These are phyloP conservation scores for Aegilops sharonensis DNA, from an alignment of 176 grass and related monocot genomes.

Conservation along the genomic window DNA sequence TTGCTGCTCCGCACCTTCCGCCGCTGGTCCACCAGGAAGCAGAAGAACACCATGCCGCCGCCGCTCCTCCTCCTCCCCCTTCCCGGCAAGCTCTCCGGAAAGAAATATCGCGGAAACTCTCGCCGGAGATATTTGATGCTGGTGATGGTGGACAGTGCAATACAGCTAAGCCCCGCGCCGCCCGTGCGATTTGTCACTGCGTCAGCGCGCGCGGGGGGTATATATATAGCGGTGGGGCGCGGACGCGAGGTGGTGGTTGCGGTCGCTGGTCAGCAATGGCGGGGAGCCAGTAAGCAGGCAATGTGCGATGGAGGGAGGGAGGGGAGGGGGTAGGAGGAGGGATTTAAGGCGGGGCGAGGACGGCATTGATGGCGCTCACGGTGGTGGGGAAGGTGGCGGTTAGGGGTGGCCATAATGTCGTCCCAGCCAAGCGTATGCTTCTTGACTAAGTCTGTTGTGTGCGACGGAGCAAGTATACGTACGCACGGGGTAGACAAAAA, in stretches of 20 bases:
- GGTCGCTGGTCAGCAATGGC: neutral
- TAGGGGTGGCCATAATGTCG: constrained; percentile 35
- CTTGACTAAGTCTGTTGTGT: constrained; percentile 8
- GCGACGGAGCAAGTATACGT: neutral
- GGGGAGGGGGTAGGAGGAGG: neutral
- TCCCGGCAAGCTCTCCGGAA: neutral
- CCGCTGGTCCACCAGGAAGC: constrained; percentile 94
- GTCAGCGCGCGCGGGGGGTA: neutral
- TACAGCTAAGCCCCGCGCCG: neutral
- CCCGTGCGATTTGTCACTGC: neutral
- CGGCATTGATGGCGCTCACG: constrained; percentile 31
- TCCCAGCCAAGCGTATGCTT: neutral
- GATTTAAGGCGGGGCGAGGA: constrained; percentile 17
- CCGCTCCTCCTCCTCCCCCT: neutral
- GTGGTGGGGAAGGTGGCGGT: constrained; percentile 8
- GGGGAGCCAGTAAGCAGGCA: constrained; percentile 6
- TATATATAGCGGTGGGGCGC: neutral
- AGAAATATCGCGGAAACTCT: neutral
- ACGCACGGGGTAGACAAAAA: neutral
- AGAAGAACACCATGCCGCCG: constrained; percentile 71
- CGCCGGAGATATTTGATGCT: too few relatives aligned
- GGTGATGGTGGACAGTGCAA: neutral
- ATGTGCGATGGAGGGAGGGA: too few relatives aligned
- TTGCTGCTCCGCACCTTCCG: constrained; percentile 94
- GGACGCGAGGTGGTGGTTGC: neutral